These are phyloP conservation scores for Russula lepida DNA, from an alignment of 768 basidiomycete species.

Conservation along the genomic window DNA sequence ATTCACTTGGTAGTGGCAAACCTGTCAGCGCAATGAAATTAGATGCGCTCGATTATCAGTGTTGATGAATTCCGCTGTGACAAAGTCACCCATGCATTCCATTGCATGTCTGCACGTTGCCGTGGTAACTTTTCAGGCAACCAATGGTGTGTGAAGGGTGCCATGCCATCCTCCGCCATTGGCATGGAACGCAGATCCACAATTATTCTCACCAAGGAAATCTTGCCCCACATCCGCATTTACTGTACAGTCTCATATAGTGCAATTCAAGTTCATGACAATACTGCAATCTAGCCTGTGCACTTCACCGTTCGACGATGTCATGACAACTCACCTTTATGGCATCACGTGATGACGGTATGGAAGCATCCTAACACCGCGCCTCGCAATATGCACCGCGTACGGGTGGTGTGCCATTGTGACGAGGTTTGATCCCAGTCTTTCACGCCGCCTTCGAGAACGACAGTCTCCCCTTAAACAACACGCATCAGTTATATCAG, in stretches of 20 bases:
- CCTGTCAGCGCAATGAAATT: neutral
- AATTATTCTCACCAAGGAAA: conserved; percentile 34
- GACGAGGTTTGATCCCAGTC: conserved; percentile 40
- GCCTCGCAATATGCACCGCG: neutral
- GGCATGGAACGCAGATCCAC: conserved; percentile 48
- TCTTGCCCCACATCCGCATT: conserved; percentile 47
- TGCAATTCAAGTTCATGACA: conserved; percentile 33
- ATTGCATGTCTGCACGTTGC: conserved; percentile 26
- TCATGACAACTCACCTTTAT: conserved; percentile 34
- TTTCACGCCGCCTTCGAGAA: conserved; percentile 54
- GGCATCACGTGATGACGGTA: conserved; percentile 38
- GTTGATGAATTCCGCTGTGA: conserved; percentile 23
- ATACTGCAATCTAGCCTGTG: conserved; percentile 41
- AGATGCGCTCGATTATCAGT: conserved; percentile 21
- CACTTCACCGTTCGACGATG: neutral
- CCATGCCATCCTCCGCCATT: conserved; percentile 53
- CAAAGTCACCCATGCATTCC: conserved; percentile 23
- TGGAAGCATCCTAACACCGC: conserved; percentile 36
- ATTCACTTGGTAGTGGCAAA: conserved; percentile 13
- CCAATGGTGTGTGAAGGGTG: neutral
- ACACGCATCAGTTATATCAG: conserved; percentile 23
- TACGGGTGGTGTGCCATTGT: conserved; percentile 46
- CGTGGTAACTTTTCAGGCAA: neutral
- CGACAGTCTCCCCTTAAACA: conserved; percentile 39
- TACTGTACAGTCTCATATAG: too few relatives aligned